A percentile compares a stretch with the other conserved stretches of the same genome.
Evolutionary conservation across 2,329 filamentous ascomycete species (phyloP).

Genomic region (Colletotrichum tanaceti): DNA sequence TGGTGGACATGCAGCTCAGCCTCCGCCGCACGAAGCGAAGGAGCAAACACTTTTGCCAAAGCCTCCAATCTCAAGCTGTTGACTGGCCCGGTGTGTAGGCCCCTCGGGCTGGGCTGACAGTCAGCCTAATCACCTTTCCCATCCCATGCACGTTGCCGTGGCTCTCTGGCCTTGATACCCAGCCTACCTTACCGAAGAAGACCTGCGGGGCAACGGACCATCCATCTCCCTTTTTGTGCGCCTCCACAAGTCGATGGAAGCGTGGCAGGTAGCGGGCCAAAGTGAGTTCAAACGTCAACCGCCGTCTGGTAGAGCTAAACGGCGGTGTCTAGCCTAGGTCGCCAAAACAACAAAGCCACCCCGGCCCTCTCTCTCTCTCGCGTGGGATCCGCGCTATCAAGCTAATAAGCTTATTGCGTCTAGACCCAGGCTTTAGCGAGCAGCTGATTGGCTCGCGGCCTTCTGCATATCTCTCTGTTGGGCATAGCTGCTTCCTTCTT

Average conservation of each 20-base stretch:
- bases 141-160: not conserved
- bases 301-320: not conserved
- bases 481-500: conserved; percentile 2
- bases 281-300: not conserved
- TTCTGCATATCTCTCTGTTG: not conserved
- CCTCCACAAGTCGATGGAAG: conserved; percentile 1
- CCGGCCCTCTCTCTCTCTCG: not conserved
- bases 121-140: not conserved
- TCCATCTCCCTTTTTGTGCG: conserved; percentile 1
- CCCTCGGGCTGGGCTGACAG: conserved; percentile 2
- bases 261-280: conserved; percentile 5
- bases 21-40: conserved; percentile 1
- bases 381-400: conserved; percentile 10
- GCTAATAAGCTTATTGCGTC: conserved; percentile 13
- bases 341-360: not conserved
- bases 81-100: not conserved
- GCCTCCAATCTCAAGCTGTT: not conserved
- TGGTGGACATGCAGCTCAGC: not conserved
- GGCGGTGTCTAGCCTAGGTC: not conserved
- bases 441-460: not conserved
- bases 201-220: not conserved
- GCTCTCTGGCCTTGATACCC: not conserved
- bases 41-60: not conserved
- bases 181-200: not conserved
- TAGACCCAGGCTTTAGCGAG: not conserved